Percentiles rank a stretch among this genome's conserved stretches.
Evolutionary conservation across 2,329 filamentous ascomycete genomes (phyloP).

Genomic region (Pezicula neosporulosa): DNA sequence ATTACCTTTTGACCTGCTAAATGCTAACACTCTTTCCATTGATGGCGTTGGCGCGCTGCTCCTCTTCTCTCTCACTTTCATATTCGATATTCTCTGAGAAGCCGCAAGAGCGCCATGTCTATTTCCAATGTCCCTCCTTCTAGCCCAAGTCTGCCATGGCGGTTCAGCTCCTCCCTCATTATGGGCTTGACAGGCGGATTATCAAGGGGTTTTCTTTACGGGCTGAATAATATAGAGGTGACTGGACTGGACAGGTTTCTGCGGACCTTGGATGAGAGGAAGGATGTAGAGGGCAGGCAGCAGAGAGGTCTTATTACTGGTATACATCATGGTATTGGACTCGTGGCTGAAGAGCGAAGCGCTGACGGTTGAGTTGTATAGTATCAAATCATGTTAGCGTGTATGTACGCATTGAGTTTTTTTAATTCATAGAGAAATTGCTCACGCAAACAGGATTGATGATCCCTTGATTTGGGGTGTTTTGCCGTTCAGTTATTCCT

Average conservation of each 20-base stretch:
- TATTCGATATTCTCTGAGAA: constrained; percentile 11
- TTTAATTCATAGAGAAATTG: constrained; percentile 16
- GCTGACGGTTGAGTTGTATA: constrained; percentile 30
- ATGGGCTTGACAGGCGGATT: constrained; percentile 72
- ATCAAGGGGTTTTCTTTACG: constrained; percentile 71
- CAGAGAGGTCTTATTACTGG: constrained; percentile 80
- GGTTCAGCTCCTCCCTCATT: constrained; percentile 66
- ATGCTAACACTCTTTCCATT: constrained; percentile 5
- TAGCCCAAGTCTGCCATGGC: constrained; percentile 54
- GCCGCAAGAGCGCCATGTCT: constrained; percentile 14
- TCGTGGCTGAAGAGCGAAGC: background rate
- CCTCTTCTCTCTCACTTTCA: constrained; percentile 3
- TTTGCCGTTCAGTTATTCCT: constrained; percentile 70
- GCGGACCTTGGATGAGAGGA: constrained; percentile 69
- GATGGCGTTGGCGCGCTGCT: constrained; percentile 3
- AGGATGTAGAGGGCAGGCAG: constrained; percentile 61
- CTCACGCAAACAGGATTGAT: constrained; percentile 63
- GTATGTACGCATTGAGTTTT: constrained; percentile 51
- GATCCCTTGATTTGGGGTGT: constrained; percentile 94
- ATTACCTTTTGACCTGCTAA: background rate
- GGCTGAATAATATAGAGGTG: constrained; percentile 71
- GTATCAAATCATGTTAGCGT: constrained; percentile 88
- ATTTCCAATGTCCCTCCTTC: constrained; percentile 8
- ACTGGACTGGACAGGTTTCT: constrained; percentile 75
- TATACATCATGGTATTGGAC: constrained; percentile 29